These are phyloP conservation scores for Thielaviopsis euricoi DNA, from an alignment of 2,329 filamentous ascomycete species.

Conservation along the genomic window DNA sequence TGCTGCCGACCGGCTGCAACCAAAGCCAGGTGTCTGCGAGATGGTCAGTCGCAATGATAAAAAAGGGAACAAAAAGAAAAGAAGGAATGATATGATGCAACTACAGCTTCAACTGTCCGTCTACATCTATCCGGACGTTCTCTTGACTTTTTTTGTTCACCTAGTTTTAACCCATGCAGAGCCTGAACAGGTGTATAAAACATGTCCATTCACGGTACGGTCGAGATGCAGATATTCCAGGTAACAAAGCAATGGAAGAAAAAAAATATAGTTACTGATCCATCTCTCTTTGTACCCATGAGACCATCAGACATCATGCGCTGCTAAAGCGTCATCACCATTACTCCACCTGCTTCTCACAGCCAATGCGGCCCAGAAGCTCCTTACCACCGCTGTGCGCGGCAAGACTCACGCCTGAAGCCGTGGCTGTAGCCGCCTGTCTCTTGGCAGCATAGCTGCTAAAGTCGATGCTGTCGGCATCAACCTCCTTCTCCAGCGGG, in stretches of 20 bases:
- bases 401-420: conserved; percentile 47
- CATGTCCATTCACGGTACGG: no score
- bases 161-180: no score
- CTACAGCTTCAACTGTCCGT: neutral
- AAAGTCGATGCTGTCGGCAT: conserved; percentile 53
- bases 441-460: conserved; percentile 40
- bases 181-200: no score
- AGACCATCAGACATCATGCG: no score
- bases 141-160: neutral
- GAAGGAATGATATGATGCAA: neutral
- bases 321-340: neutral
- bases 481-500: conserved; percentile 57
- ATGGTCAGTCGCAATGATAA: neutral
- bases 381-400: conserved; percentile 66
- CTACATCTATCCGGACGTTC: neutral
- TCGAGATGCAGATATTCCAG: no score
- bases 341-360: conserved; percentile 45
- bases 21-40: no score
- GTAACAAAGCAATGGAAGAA: no score
- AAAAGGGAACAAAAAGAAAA: conserved; percentile 1
- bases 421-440: conserved; percentile 27
- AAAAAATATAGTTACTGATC: no score
- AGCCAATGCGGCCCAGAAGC: conserved; percentile 65
- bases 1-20: no score
- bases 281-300: no score